Percentiles rank a stretch among this genome's conserved stretches.
Conservation (phyloP, 371 early-diverging fungal species). For the Blakeslea trispora region DNA sequence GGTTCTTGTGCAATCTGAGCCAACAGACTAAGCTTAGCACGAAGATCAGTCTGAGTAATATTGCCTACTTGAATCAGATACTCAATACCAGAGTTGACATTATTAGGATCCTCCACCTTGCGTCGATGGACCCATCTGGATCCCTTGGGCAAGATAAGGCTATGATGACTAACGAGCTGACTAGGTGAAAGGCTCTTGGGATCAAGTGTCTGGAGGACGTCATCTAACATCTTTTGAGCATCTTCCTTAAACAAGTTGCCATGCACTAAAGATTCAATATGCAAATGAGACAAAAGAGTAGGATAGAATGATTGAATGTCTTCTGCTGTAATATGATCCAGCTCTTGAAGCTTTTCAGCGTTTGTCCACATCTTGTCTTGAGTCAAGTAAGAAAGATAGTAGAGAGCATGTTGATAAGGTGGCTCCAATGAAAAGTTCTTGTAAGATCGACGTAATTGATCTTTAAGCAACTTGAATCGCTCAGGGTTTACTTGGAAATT, state of each 20-base stretch:
- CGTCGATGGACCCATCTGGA: slow-evolving; percentile 66
- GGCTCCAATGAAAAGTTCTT: slow-evolving; percentile 73
- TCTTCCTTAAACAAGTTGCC: slow-evolving; percentile 78
- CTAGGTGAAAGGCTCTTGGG: slow-evolving; percentile 66
- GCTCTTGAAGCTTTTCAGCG: slow-evolving; percentile 69
- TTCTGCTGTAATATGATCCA: slow-evolving; percentile 62
- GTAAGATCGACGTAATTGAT: slow-evolving; percentile 65
- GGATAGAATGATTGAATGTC: slow-evolving; percentile 79
- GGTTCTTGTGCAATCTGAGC: slow-evolving; percentile 85
- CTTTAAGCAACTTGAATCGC: slow-evolving; percentile 77
- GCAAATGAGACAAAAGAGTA: slow-evolving; percentile 64
- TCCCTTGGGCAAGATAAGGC: slow-evolving; percentile 65
- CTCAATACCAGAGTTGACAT: slow-evolving; percentile 88
- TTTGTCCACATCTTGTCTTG: slow-evolving; percentile 84
- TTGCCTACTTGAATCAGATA: slow-evolving; percentile 73
- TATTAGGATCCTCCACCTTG: slow-evolving; percentile 71
- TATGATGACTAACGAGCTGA: slow-evolving; percentile 61
- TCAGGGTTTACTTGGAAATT: slow-evolving; percentile 62
- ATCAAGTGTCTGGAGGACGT: slow-evolving; percentile 53
- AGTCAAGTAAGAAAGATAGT: slow-evolving; percentile 73
- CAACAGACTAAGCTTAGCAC: slow-evolving; percentile 71
- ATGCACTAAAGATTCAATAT: slow-evolving; percentile 79
- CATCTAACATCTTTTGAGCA: slow-evolving; percentile 61
- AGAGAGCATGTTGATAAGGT: slow-evolving; percentile 79
- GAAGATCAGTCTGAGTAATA: slow-evolving; percentile 54